Evolutionary conservation across 192 early-diverging fungal species (phyloP).

Genomic region (Coemansia sp.): DNA sequence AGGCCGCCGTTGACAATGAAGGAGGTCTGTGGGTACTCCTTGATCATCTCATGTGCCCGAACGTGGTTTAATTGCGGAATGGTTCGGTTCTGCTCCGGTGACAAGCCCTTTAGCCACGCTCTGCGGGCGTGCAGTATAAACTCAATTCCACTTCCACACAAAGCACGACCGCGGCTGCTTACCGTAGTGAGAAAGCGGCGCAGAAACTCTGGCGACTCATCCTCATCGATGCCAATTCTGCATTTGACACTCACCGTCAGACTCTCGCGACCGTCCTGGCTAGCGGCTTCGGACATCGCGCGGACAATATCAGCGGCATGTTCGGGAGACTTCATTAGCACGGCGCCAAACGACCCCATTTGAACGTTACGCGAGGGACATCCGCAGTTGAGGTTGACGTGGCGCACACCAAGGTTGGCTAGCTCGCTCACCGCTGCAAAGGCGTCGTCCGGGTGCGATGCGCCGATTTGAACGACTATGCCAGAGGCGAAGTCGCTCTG

Average conservation of each 20-base stretch:
- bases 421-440: slow-evolving; percentile 36
- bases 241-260: slow-evolving; percentile 66
- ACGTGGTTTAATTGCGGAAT: slow-evolving; percentile 65
- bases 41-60: slow-evolving; percentile 56
- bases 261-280: slow-evolving; percentile 6
- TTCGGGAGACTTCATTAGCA: slow-evolving; percentile 67
- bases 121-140: slow-evolving; percentile 72
- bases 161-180: not conserved
- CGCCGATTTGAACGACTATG: slow-evolving; percentile 49
- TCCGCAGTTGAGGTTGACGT: slow-evolving; percentile 71
- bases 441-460: slow-evolving; percentile 30
- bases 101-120: slow-evolving; percentile 63
- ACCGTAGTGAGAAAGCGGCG: slow-evolving; percentile 33
- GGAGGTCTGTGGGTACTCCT: slow-evolving; percentile 56
- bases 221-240: slow-evolving; percentile 70
- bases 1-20: slow-evolving; percentile 71
- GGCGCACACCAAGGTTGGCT: slow-evolving; percentile 57
- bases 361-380: slow-evolving; percentile 72
- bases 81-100: slow-evolving; percentile 65
- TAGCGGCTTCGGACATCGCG: slow-evolving; percentile 54
- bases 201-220: slow-evolving; percentile 63
- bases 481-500: slow-evolving; percentile 23
- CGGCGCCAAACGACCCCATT: slow-evolving; percentile 64
- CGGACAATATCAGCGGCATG: slow-evolving; percentile 57
- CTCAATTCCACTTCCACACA: slow-evolving; percentile 8